These are phyloP conservation scores for Lactifluus hygrophoroides DNA, from an alignment of 768 basidiomycete genomes.

Conservation along the genomic window DNA sequence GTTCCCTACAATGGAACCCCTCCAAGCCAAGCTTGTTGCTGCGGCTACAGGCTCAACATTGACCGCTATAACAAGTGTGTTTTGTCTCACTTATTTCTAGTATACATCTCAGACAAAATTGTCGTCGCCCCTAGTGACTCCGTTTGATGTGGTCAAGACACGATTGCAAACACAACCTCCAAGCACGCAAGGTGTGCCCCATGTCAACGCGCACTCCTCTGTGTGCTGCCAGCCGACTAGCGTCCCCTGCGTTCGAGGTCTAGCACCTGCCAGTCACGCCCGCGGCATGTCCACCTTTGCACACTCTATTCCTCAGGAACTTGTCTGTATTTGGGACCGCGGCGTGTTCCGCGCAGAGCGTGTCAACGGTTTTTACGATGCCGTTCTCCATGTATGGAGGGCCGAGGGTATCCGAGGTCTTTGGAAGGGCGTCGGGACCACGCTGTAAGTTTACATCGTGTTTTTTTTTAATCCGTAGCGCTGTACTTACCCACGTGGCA, in stretches of 20 bases:
- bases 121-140: slow-evolving; percentile 66
- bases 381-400: slow-evolving; percentile 67
- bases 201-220: slow-evolving; percentile 46
- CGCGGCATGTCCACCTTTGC: slow-evolving; percentile 70
- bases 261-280: slow-evolving; percentile 43
- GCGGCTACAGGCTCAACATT: slow-evolving; percentile 72
- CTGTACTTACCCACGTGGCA: slow-evolving; percentile 18
- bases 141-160: slow-evolving; percentile 97
- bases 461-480: neutral
- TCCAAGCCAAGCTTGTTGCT: slow-evolving; percentile 72
- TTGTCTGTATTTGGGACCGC: slow-evolving; percentile 75
- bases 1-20: slow-evolving; percentile 47
- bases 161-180: slow-evolving; percentile 89
- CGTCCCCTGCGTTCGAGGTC: slow-evolving; percentile 20
- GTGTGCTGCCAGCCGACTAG: slow-evolving; percentile 61
- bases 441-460: slow-evolving; percentile 55
- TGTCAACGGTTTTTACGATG: slow-evolving; percentile 81
- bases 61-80: slow-evolving; percentile 76
- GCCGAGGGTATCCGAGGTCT: slow-evolving; percentile 79
- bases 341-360: slow-evolving; percentile 62
- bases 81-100: neutral
- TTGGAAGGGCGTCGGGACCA: slow-evolving; percentile 93
- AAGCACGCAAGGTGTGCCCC: slow-evolving; percentile 31
- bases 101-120: neutral
- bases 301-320: slow-evolving; percentile 47